These are phyloP conservation scores for Fusarium subtropicale DNA, from an alignment of 2,329 filamentous ascomycete species.

Conservation along the genomic window DNA sequence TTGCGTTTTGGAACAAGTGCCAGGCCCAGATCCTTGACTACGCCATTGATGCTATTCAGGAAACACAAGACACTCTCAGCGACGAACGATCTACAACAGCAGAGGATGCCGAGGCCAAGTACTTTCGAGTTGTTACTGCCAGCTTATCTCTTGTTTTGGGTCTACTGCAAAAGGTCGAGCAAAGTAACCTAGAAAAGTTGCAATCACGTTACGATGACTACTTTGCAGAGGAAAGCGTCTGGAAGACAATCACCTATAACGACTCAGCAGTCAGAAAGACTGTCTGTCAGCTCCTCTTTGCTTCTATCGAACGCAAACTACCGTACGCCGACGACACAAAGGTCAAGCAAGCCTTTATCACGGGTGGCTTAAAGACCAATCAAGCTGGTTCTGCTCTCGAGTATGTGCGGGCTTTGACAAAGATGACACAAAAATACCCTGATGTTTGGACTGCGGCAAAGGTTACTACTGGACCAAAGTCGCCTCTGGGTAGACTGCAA, in stretches of 20 bases:
- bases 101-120: conserved; percentile 89
- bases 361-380: conserved; percentile 76
- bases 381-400: conserved; percentile 81
- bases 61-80: conserved; percentile 84
- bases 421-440: conserved; percentile 73
- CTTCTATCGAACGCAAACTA: conserved; percentile 61
- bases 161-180: conserved; percentile 62
- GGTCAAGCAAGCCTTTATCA: conserved; percentile 72
- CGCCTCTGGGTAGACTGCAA: conserved; percentile 68
- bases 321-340: conserved; percentile 62
- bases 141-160: conserved; percentile 67
- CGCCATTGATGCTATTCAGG: conserved; percentile 81
- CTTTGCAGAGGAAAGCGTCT: conserved; percentile 73
- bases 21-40: conserved; percentile 85
- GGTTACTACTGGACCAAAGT: conserved; percentile 60
- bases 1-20: conserved; percentile 82
- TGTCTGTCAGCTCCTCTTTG: conserved; percentile 63
- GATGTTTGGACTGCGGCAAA: conserved; percentile 76
- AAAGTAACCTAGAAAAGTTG: conserved; percentile 68
- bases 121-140: conserved; percentile 75
- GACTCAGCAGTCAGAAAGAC: conserved; percentile 65
- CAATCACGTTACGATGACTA: conserved; percentile 72
- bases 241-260: conserved; percentile 74
- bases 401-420: conserved; percentile 73
- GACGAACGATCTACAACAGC: conserved; percentile 86